Conservation (phyloP, 1,284 basidiomycete species). For the Grifola frondosa region DNA sequence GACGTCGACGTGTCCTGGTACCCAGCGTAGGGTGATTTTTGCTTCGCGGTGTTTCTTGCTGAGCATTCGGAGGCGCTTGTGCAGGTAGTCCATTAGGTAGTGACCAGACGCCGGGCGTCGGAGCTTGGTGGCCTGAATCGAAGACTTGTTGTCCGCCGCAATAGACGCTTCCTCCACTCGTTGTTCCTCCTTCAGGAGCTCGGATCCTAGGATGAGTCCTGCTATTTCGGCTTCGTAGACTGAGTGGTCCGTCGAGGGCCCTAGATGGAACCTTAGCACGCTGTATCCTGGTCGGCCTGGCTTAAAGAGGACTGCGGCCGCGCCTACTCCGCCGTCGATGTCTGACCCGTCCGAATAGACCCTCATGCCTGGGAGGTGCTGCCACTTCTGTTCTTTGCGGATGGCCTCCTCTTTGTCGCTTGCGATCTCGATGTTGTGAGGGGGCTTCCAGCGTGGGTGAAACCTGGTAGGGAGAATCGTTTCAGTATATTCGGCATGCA, state of each 20-base stretch:
- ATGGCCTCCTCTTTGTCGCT: constrained; percentile 9
- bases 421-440: neutral
- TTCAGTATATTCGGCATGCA: neutral
- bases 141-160: constrained; percentile 22
- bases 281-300: neutral
- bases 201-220: neutral
- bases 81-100: constrained; percentile 19
- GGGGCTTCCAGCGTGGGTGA: neutral
- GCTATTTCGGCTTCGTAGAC: constrained; percentile 3
- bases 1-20: constrained; percentile 19
- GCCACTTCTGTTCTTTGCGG: constrained; percentile 3
- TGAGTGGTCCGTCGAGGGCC: neutral
- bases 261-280: neutral
- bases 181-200: neutral
- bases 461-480: neutral
- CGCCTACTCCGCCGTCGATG: constrained; percentile 7
- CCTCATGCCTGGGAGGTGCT: neutral
- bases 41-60: constrained; percentile 3
- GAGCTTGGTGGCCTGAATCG: constrained; percentile 11
- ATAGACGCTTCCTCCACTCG: neutral
- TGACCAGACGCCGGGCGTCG: constrained; percentile 13
- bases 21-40: constrained; percentile 13
- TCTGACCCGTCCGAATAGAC: constrained; percentile 22
- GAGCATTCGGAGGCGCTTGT: constrained; percentile 4
- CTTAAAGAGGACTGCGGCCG: constrained; percentile 3